These are phyloP conservation scores for Coemansia reversa DNA, from an alignment of 192 early-diverging fungal genomes.

Conservation along the genomic window DNA sequence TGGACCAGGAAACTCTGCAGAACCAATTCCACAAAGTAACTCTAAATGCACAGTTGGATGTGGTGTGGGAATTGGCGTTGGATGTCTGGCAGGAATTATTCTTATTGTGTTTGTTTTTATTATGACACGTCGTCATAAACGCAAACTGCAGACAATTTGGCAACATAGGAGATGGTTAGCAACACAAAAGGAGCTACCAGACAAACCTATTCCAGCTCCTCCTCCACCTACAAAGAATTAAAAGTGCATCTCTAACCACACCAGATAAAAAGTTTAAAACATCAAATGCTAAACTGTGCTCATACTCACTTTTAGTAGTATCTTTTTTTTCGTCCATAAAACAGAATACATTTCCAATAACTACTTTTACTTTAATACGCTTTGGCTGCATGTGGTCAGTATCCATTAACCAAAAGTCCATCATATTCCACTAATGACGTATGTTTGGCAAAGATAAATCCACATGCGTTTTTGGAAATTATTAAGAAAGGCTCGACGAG, in stretches of 20 bases:
- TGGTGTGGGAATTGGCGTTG: constrained; percentile 45
- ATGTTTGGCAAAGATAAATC: no score
- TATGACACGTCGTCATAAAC: constrained; percentile 44
- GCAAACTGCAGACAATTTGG: constrained; percentile 32
- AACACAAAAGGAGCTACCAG: constrained; percentile 44
- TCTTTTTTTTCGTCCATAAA: no score
- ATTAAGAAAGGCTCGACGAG: not conserved
- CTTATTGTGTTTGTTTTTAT: constrained; percentile 36
- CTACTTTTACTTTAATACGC: no score
- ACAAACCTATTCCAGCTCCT: constrained; percentile 46
- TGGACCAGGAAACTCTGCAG: not conserved
- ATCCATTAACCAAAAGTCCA: no score
- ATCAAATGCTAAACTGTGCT: not conserved
- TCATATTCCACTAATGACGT: no score
- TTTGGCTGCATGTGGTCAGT: no score
- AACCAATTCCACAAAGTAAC: constrained; percentile 6
- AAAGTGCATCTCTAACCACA: not conserved
- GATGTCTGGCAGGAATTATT: constrained; percentile 34
- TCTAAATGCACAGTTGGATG: constrained; percentile 46
- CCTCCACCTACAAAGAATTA: constrained; percentile 36
- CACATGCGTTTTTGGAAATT: no score
- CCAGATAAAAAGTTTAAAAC: not conserved
- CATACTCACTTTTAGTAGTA: not conserved
- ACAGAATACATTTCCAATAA: no score
- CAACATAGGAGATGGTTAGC: constrained; percentile 41